These are phyloP conservation scores for Talaromyces adpressus DNA, from an alignment of 495 filamentous ascomycete species.

Conservation along the genomic window DNA sequence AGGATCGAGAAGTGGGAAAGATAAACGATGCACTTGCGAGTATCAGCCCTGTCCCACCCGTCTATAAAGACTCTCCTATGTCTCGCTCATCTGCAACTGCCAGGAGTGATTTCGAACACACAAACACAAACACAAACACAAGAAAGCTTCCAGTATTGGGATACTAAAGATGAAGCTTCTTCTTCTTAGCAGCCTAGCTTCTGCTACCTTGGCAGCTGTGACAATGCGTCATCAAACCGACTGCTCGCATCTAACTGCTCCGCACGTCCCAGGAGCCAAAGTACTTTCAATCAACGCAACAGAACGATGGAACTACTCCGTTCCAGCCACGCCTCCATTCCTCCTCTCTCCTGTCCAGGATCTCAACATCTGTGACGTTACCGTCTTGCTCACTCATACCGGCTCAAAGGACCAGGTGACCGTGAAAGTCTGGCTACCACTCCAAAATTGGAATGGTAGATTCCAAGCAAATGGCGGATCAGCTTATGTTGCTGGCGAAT, in stretches of 20 bases:
- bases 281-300: conserved; percentile 6
- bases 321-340: neutral
- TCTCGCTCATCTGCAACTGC: neutral
- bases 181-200: neutral
- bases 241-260: neutral
- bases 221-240: neutral
- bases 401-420: conserved; percentile 29
- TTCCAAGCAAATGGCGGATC: conserved; percentile 38
- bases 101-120: neutral
- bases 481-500: conserved; percentile 27
- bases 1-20: neutral
- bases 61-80: neutral
- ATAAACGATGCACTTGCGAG: neutral
- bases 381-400: conserved; percentile 35
- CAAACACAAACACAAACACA: neutral
- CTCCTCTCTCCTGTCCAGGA: neutral
- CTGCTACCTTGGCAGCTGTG: conserved; percentile 2
- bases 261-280: conserved; percentile 2
- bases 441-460: conserved; percentile 32
- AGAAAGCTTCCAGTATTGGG: neutral
- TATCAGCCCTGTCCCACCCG: neutral
- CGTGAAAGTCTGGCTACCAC: conserved; percentile 30
- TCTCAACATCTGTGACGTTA: conserved; percentile 36
- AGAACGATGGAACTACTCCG: conserved; percentile 4
- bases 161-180: neutral